phyloP scores from a whole-genome alignment of 495 filamentous ascomycete genomes.

The Margaritispora aquatica region DNA sequence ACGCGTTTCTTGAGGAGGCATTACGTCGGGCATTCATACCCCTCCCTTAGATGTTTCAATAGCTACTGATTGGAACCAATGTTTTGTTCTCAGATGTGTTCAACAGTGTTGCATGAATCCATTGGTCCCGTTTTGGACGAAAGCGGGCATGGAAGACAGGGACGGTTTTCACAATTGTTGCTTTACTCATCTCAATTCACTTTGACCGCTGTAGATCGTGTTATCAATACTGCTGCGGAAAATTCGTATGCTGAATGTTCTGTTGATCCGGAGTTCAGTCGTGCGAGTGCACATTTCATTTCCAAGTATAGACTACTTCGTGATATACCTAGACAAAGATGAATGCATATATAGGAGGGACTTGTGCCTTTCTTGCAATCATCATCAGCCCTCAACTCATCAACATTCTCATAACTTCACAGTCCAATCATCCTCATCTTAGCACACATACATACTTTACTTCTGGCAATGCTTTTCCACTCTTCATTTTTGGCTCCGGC shows the following conservation, averaged over 20 bases:
- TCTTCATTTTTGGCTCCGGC: conserved; percentile 1
- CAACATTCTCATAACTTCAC: conserved; percentile 1
- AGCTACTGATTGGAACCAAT: background rate
- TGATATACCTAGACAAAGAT: background rate
- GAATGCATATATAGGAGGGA: background rate
- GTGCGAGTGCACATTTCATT: background rate
- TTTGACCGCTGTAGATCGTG: background rate
- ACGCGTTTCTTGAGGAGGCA: background rate
- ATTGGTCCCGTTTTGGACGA: background rate
- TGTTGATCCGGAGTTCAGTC: background rate
- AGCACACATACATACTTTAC: background rate
- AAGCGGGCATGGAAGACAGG: background rate
- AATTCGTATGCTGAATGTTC: background rate
- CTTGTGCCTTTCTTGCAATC: background rate
- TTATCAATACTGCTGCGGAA: background rate
- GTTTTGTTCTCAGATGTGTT: no score
- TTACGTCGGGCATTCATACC: background rate
- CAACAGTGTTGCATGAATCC: background rate
- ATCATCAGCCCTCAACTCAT: conserved; percentile 10
- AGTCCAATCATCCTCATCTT: conserved; percentile 2
- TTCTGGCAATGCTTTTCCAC: background rate
- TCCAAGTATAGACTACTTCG: background rate
- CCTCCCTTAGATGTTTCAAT: background rate
- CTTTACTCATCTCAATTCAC: background rate
- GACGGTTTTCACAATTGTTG: background rate